Base-by-base conservation (phyloP, 2,329 filamentous ascomycete species). In the Fusarium sp. region DNA sequence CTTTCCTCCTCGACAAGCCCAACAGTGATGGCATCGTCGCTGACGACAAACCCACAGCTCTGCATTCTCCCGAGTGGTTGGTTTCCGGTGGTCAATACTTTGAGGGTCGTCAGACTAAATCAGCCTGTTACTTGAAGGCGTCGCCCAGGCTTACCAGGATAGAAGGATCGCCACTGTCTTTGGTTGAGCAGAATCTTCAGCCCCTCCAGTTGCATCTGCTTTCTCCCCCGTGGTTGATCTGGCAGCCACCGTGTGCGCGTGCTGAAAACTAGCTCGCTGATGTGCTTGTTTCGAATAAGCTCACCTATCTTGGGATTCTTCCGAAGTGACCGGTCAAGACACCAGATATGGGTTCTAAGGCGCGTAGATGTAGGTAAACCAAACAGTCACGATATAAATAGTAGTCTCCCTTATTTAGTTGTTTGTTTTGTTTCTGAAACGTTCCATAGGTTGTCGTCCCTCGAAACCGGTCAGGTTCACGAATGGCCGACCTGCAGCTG, bases 41-140 rank as follows among this genome's bases (percentile, higher is more conserved):
- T 53, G 58, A 69, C 63, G 72, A 69, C 42, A 60, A 75, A 54
- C 60, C 74, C 72, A 72, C 74, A 65, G 39, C 36, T 61, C 56
- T 67, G 45, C 53, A 54, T 49, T 35, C 55, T 52, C 60, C 68
- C 63, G 63, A 71, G 58, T 75, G 74, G 72, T 54, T 60, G 42
- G 42, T 54, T 18, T 44, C 50, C 42, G 15, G 39, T 44, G 62
- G 41, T 45, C 57, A 56, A 62, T 65, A 63, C 53, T 29, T 58
- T 49, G 55, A 52, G 55, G 29, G 44, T 53, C 39, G 33, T 56
- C 61, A 66, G 61, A 55, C 57, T 54, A 59, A 54, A 62, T 66
- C 46, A 35, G 45, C n/a, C 66, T 54, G 62, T 59, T 50, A 74
- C 74, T 65, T 44, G 44, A 46, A 44, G 38, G 39, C 47, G 22